A percentile compares a stretch with the other conserved stretches of the same genome.
Evolutionary conservation across 2,329 filamentous ascomycete species (phyloP).

Genomic region (Paraphoma sp.): DNA sequence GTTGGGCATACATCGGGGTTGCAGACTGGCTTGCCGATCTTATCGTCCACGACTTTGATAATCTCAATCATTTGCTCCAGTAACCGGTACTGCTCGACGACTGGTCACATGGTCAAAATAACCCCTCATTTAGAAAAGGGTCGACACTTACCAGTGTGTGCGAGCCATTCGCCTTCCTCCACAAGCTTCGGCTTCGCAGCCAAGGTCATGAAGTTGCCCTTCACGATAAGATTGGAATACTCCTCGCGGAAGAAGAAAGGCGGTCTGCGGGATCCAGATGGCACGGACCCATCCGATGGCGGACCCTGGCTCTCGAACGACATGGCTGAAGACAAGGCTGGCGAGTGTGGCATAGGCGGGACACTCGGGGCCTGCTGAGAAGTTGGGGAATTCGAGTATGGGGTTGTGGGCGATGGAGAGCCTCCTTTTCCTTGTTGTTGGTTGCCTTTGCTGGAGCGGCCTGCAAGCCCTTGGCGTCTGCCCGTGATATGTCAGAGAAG

Average conservation of each 20-base stretch:
- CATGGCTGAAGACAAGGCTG: conserved; percentile 56
- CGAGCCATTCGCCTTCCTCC: conserved; percentile 93
- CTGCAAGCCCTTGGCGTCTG: conserved; percentile 52
- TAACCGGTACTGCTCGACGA: conserved; percentile 90
- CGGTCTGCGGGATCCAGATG: conserved; percentile 66
- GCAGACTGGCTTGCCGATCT: conserved; percentile 77
- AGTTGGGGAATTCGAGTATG: conserved; percentile 44
- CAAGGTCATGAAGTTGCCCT: conserved; percentile 96
- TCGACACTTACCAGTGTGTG: conserved; percentile 75
- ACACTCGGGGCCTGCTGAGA: conserved; percentile 39
- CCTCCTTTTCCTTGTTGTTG: conserved; percentile 44
- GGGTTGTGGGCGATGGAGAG: conserved; percentile 44
- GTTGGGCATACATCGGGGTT: conserved; percentile 83
- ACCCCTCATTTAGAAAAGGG: not conserved
- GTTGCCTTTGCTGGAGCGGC: conserved; percentile 50
- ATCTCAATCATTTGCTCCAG: conserved; percentile 89
- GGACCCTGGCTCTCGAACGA: conserved; percentile 69
- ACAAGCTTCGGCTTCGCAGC: conserved; percentile 92
- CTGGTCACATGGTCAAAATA: conserved; percentile 56
- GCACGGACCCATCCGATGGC: conserved; percentile 41
- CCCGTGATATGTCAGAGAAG: conserved; percentile 33
- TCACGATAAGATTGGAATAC: conserved; percentile 86
- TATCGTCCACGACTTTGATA: conserved; percentile 83
- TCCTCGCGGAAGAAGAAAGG: conserved; percentile 78
- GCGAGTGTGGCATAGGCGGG: conserved; percentile 46